phyloP scores from a whole-genome alignment of 208 protist species.

The Sergeia podlipaevii region DNA sequence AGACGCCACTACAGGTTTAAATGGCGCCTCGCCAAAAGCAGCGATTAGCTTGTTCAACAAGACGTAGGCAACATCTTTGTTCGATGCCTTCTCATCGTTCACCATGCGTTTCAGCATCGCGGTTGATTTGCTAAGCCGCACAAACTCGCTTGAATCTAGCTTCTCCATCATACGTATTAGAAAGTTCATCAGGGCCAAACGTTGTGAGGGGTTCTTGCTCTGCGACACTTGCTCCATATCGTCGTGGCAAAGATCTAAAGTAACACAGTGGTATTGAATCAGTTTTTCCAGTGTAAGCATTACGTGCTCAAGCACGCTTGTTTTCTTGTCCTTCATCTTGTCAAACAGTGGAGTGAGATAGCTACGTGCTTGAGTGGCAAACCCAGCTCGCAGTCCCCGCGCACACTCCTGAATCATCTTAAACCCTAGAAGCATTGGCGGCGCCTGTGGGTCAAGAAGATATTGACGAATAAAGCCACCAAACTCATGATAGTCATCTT shows the following conservation, averaged over 20 bases:
- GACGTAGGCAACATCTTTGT: slow-evolving; percentile 60
- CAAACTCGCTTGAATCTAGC: slow-evolving; percentile 41
- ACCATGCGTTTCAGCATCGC: slow-evolving; percentile 60
- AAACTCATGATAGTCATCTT: slow-evolving; percentile 89
- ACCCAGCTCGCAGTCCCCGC: slow-evolving; percentile 45
- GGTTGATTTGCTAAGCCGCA: slow-evolving; percentile 28
- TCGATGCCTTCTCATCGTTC: slow-evolving; percentile 81
- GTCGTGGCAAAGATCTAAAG: slow-evolving; percentile 80
- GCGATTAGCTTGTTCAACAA: slow-evolving; percentile 51
- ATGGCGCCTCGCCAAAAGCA: slow-evolving; percentile 49
- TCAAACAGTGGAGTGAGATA: slow-evolving; percentile 70
- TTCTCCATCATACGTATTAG: slow-evolving; percentile 53
- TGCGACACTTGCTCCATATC: slow-evolving; percentile 68
- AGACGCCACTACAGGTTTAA: slow-evolving; percentile 33
- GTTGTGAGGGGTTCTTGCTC: slow-evolving; percentile 82
- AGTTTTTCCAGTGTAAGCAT: slow-evolving; percentile 72
- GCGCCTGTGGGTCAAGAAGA: slow-evolving; percentile 77
- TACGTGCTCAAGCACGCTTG: slow-evolving; percentile 75
- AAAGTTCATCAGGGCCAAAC: slow-evolving; percentile 57
- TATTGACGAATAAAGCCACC: slow-evolving; percentile 61
- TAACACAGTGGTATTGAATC: slow-evolving; percentile 71
- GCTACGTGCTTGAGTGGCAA: slow-evolving; percentile 40
- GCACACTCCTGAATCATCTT: slow-evolving; percentile 83
- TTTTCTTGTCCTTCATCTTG: slow-evolving; percentile 91
- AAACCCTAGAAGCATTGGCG: slow-evolving; percentile 81